Evolutionary conservation across 1,139 yeast species (phyloP), one percentile per base, ranked within the genome.

Genomic region (Komagataea norvegica): DNA sequence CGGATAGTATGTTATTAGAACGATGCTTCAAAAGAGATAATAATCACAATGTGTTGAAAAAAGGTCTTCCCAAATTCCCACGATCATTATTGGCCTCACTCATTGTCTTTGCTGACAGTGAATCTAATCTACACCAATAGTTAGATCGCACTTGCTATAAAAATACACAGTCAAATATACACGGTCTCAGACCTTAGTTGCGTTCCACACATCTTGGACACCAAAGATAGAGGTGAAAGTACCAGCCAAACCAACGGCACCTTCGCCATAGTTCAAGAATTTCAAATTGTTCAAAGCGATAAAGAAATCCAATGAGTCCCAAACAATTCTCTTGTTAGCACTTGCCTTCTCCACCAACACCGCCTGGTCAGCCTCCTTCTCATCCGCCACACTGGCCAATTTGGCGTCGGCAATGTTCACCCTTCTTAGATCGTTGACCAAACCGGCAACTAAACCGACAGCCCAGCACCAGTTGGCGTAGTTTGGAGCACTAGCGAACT

Each of bases 221-320:
- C 95, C 96, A 63, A 88, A 67, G 40, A 80, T 45, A 29, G 95
- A 82, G 23, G 96, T 87, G 45, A 85, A 66, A 24, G 83, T 71
- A 60, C 97, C 97, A 33, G 93, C 89, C 47, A 81, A 66, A 35
- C 95, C 96, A 40, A 87, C 74, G 35, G 81, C 71, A 36, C 95
- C 94, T 52, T 89, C 96, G 57, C 81, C 78, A 52, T 74, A 68
- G 54, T 70, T 69, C 53, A 83, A 67, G 61, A 68, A 64, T 43
- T 74, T 70, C 61, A 86, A 72, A 35, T 80, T 74, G 59, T 83
- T 79, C 57, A 81, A 66, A 19, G 94, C 95, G 54, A 88, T 80
- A 49, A 83, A 70, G 49, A 76, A 60, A 62, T 89, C 97, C 48
- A 84, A 72, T 13, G 74, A 62, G 59, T 87, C 94, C 88, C 94